Percentiles rank a stretch among this genome's conserved stretches.
Evolutionary conservation across 2,329 filamentous ascomycete species (phyloP).

Genomic region (Aspergillus sp.): DNA sequence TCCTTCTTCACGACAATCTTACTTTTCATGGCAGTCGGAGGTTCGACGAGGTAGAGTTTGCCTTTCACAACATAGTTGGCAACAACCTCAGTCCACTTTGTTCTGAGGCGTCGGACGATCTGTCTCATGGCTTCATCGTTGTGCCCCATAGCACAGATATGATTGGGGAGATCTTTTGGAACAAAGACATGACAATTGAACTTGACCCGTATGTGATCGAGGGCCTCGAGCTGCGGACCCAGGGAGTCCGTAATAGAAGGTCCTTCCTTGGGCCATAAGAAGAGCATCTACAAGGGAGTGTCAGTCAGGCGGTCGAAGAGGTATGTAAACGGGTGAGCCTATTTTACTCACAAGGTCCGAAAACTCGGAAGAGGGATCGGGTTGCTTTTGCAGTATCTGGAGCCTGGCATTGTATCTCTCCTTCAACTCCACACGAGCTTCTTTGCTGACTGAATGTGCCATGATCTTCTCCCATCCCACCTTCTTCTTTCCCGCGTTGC

Average conservation of each 20-base stretch:
- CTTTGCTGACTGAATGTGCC: conserved; percentile 28
- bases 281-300: conserved; percentile 33
- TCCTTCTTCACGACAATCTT: conserved; percentile 30
- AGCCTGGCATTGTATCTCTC: conserved; percentile 27
- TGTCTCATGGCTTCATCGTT: conserved; percentile 38
- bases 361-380: conserved; percentile 23
- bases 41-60: conserved; percentile 38
- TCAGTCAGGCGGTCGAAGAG: neutral
- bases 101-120: conserved; percentile 33
- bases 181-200: conserved; percentile 45
- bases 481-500: conserved; percentile 17
- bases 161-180: conserved; percentile 30
- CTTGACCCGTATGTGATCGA: conserved; percentile 48
- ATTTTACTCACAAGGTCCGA: conserved; percentile 28
- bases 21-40: conserved; percentile 26
- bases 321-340: neutral
- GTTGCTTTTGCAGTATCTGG: conserved; percentile 29
- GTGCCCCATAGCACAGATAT: conserved; percentile 35
- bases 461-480: conserved; percentile 29
- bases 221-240: conserved; percentile 44
- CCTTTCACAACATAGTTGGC: conserved; percentile 31
- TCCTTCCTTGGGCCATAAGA: conserved; percentile 50
- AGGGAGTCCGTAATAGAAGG: conserved; percentile 43
- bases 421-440: conserved; percentile 23
- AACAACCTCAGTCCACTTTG: conserved; percentile 31